Percentiles rank a stretch among this genome's conserved stretches.
These are phyloP conservation scores for Melocanna baccifera DNA, from an alignment of 176 grass and related monocot genomes.

Conservation along the genomic window DNA sequence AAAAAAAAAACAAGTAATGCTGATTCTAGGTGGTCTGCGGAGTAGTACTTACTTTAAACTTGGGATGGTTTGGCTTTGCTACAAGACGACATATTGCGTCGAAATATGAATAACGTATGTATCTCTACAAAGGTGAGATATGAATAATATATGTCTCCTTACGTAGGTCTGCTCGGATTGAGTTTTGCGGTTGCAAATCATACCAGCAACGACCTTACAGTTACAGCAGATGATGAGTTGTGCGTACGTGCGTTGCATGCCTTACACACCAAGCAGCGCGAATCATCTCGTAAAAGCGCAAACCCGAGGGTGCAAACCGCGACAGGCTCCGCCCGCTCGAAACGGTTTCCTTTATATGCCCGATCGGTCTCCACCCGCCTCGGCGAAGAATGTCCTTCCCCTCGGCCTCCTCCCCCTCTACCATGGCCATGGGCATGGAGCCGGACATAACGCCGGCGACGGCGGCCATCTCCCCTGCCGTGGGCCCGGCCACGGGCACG, in stretches of 20 bases:
- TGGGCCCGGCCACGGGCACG: background rate
- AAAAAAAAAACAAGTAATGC: background rate
- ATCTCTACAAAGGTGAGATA: background rate
- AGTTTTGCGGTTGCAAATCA: background rate
- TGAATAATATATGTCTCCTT: background rate
- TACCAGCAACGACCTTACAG: background rate
- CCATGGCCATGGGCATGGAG: constrained; percentile 6
- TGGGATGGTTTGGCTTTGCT: too few relatives aligned
- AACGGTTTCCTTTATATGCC: constrained; percentile 20
- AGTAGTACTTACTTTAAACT: background rate
- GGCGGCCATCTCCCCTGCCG: background rate
- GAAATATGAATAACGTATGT: background rate
- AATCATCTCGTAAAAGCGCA: background rate
- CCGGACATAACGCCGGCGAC: background rate
- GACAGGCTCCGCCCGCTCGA: background rate
- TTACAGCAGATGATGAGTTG: constrained; percentile 4
- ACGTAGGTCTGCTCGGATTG: background rate
- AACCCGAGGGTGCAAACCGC: background rate
- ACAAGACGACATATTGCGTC: background rate
- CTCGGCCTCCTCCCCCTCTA: background rate
- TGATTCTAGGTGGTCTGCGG: background rate
- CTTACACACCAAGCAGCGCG: constrained; percentile 9
- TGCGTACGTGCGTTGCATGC: background rate
- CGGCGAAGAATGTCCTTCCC: background rate
- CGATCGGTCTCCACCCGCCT: background rate